Base-by-base conservation (phyloP, 2,329 filamentous ascomycete species). In the Stachybotrys elegans region DNA sequence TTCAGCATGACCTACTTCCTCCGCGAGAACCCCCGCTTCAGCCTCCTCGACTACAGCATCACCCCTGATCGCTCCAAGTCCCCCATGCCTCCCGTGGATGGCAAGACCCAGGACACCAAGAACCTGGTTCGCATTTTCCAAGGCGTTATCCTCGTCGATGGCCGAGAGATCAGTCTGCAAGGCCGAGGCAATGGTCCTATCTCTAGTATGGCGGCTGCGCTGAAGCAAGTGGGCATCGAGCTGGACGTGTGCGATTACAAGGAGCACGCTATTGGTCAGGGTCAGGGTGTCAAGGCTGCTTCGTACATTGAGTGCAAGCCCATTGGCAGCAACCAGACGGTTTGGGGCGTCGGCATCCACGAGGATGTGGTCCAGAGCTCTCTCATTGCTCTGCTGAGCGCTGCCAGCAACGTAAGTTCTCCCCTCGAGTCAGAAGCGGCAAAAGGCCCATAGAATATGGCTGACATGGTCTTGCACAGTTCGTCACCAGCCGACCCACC, bases 201-300 rank as follows among this genome's bases (percentile, higher is more conserved):
- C 56, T 96, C 90, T 4, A 88, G 86, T 50, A 70, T 97, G 59
- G 88, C 88, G 2, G 84, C 89, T 56, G 92, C 91, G 14, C 76
- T 98, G 35, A 79, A 81, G 55, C 75, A 75, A 14, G 69, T 97
- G 25, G 88, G 88, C 46, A 84, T 97, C 51, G 84, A 94, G 58
- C 73, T 97, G 20, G 92, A 97, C 60, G 89, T 97, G 42, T 80
- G 84, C 37, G 89, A 96, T 64, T 97, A 97, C 74, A 95, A 94
- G 73, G 93, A 97, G 67, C 92, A 97, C 68, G 86, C 91, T 22
- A 90, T 97, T 54, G 89, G 89, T 52, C 74, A 76, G 8, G 35
- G 17, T 21, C n/a, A 21, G n/a, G n/a, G 22, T 6, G 35, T 38
- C n/a, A 38, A 38, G 35, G 35, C 35, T n/a, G 92, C 90, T 2